Evolutionary conservation across 2,329 filamentous ascomycete species (phyloP).

Genomic region (Waltergamsia citrina): DNA sequence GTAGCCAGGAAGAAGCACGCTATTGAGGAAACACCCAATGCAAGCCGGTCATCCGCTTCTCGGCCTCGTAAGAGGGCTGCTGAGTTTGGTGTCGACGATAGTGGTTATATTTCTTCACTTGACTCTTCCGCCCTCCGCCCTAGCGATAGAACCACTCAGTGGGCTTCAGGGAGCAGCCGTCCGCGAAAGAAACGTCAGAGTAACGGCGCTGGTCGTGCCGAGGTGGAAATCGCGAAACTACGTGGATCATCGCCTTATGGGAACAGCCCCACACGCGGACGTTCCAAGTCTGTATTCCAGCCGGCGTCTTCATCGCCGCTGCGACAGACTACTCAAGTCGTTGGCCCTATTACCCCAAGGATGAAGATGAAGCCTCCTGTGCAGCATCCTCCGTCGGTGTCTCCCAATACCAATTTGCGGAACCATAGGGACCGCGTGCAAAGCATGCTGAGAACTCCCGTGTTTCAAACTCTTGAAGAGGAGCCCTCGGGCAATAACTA

Average conservation of each 20-base stretch:
- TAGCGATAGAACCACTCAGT: slow-evolving; percentile 50
- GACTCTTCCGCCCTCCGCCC: slow-evolving; percentile 82
- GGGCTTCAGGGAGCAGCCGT: slow-evolving; percentile 74
- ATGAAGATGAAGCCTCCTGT: slow-evolving; percentile 64
- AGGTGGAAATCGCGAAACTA: slow-evolving; percentile 90
- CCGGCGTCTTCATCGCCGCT: slow-evolving; percentile 38
- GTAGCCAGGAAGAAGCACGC: slow-evolving; percentile 43
- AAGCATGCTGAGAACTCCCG: slow-evolving; percentile 70
- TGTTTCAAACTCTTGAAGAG: slow-evolving; percentile 26
- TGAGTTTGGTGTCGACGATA: slow-evolving; percentile 64
- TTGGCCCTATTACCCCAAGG: slow-evolving; percentile 72
- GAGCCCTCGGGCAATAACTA: slow-evolving; percentile 48
- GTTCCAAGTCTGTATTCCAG: slow-evolving; percentile 40
- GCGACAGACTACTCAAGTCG: slow-evolving; percentile 43
- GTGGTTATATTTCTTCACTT: slow-evolving; percentile 92
- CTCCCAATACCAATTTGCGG: slow-evolving; percentile 84
- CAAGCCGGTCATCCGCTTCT: slow-evolving; percentile 9
- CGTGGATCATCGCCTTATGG: slow-evolving; percentile 79
- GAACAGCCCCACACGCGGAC: slow-evolving; percentile 64
- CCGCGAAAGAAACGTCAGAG: slow-evolving; percentile 65
- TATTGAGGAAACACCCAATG: neutral
- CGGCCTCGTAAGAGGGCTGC: slow-evolving; percentile 59
- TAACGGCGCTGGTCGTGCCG: slow-evolving; percentile 38
- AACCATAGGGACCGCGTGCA: slow-evolving; percentile 79
- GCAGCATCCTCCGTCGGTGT: slow-evolving; percentile 61